phyloP scores from a whole-genome alignment of 2,329 filamentous ascomycete species.

The Cylindrodendrum hubeiense region DNA sequence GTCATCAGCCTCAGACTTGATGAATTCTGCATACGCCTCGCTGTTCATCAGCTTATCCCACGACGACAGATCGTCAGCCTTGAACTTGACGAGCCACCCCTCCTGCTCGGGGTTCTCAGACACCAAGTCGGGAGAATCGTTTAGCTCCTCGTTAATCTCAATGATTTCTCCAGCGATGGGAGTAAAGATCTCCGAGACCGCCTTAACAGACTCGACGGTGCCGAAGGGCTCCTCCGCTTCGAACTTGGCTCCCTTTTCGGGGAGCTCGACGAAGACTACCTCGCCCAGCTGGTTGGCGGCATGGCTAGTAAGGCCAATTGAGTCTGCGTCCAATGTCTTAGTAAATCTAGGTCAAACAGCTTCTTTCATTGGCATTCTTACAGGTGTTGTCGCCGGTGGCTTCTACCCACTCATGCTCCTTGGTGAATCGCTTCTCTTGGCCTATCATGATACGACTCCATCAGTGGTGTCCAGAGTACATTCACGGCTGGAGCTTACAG shows the following conservation, averaged over 20 bases:
- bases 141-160: slow-evolving; percentile 76
- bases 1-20: slow-evolving; percentile 30
- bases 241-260: slow-evolving; percentile 73
- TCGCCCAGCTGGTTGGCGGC: slow-evolving; percentile 88
- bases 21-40: slow-evolving; percentile 67
- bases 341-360: neutral
- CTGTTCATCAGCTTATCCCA: slow-evolving; percentile 76
- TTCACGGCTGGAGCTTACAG: slow-evolving; percentile 22
- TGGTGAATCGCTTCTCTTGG: slow-evolving; percentile 71
- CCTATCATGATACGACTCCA: slow-evolving; percentile 17
- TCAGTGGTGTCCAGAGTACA: neutral
- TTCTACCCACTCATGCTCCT: slow-evolving; percentile 95
- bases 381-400: slow-evolving; percentile 71
- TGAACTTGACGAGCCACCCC: slow-evolving; percentile 87
- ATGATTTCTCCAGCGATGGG: slow-evolving; percentile 80
- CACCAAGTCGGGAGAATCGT: slow-evolving; percentile 77
- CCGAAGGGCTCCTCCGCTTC: slow-evolving; percentile 82
- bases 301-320: slow-evolving; percentile 83
- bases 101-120: slow-evolving; percentile 81
- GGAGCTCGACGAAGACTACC: slow-evolving; percentile 91
- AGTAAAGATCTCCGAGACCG: slow-evolving; percentile 88
- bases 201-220: slow-evolving; percentile 93
- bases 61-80: slow-evolving; percentile 69
- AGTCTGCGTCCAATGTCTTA: slow-evolving; percentile 60
- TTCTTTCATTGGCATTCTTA: slow-evolving; percentile 19